These are phyloP conservation scores for Fusarium circinatum DNA, from an alignment of 2,329 filamentous ascomycete species.

Conservation along the genomic window DNA sequence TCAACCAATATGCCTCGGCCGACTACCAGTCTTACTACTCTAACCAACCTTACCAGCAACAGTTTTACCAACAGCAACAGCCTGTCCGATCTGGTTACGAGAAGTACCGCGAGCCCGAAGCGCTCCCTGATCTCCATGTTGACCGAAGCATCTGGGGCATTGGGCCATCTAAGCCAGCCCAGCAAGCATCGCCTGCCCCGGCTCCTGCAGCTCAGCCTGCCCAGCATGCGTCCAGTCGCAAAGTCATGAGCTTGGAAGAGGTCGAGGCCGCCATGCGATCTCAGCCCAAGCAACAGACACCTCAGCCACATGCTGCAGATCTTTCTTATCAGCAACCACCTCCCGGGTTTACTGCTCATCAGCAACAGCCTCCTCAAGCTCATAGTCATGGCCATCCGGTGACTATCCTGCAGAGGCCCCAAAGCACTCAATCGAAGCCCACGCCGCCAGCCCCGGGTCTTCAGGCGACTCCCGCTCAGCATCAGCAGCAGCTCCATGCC, in stretches of 20 bases:
- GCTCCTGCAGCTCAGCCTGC: slow-evolving; percentile 29
- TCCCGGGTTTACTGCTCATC: slow-evolving; percentile 38
- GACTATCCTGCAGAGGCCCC: slow-evolving; percentile 66
- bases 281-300: slow-evolving; percentile 66
- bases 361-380: slow-evolving; percentile 48
- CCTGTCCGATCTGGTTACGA: slow-evolving; percentile 87
- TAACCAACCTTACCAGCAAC: slow-evolving; percentile 37
- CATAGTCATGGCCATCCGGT: slow-evolving; percentile 60
- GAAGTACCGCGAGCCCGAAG: slow-evolving; percentile 85
- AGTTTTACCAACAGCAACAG: slow-evolving; percentile 59
- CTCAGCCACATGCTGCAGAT: slow-evolving; percentile 44
- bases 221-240: slow-evolving; percentile 61
- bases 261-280: slow-evolving; percentile 92
- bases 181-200: slow-evolving; percentile 46
- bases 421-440: slow-evolving; percentile 54
- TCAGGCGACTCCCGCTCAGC: slow-evolving; percentile 45
- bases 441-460: slow-evolving; percentile 50
- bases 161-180: slow-evolving; percentile 62
- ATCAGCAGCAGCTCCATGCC: slow-evolving; percentile 53
- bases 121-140: slow-evolving; percentile 89
- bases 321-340: slow-evolving; percentile 44
- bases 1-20: slow-evolving; percentile 55
- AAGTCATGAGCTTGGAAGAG: slow-evolving; percentile 96
- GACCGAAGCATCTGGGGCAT: slow-evolving; percentile 94
- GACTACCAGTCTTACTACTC: slow-evolving; percentile 44